phyloP scores from a whole-genome alignment of 257 asterid genomes.

The Forsythia viridissima region DNA sequence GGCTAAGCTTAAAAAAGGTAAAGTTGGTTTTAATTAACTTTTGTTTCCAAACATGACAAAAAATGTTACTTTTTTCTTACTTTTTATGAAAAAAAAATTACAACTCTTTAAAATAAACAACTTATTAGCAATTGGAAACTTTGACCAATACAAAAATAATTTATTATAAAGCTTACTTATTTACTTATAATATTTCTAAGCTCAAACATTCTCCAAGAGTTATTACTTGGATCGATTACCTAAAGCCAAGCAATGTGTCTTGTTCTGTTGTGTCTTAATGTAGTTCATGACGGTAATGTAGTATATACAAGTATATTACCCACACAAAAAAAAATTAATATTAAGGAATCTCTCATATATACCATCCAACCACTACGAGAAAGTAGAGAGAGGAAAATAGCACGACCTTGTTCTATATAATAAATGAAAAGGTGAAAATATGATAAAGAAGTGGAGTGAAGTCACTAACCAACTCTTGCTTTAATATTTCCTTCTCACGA shows the following conservation, averaged over 20 bases:
- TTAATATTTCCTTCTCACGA: slow-evolving; percentile 37
- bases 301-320: not conserved
- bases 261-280: not conserved
- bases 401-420: not conserved
- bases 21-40: no score
- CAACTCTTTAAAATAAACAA: not conserved
- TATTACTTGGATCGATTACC: not conserved
- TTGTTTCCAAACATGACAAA: not conserved
- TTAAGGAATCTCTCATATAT: not conserved
- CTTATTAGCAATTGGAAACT: not conserved
- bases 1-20: no score
- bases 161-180: no score
- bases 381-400: not conserved
- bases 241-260: not conserved
- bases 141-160: not conserved
- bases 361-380: not conserved
- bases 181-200: no score
- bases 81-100: not conserved
- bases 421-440: not conserved
- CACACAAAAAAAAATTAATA: not conserved
- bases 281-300: not conserved
- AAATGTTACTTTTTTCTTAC: not conserved
- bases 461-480: slow-evolving; percentile 42
- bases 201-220: not conserved
- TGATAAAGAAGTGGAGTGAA: not conserved